These are phyloP conservation scores for Lepidium sativum DNA, from an alignment of 345 rosid species.

Conservation along the genomic window DNA sequence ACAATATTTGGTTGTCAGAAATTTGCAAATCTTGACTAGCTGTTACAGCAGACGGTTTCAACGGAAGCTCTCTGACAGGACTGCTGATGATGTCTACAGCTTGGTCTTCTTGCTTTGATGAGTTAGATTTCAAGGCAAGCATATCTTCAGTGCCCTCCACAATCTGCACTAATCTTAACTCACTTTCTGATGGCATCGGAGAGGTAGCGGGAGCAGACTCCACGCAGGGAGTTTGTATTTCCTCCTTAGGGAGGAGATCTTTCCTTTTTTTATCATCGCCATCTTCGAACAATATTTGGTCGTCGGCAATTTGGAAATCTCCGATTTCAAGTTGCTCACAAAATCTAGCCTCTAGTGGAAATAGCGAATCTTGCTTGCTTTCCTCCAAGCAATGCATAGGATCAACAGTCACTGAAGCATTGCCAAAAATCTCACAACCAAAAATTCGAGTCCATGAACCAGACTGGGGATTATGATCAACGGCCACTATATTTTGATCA, in stretches of 20 bases:
- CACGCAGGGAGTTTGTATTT: background rate
- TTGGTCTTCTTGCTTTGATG: slow-evolving; percentile 4
- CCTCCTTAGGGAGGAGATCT: slow-evolving; percentile 19
- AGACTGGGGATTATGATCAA: slow-evolving; percentile 21
- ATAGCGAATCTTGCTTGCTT: slow-evolving; percentile 2
- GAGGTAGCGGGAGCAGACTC: slow-evolving; percentile 3
- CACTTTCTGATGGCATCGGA: slow-evolving; percentile 25
- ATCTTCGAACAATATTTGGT: background rate
- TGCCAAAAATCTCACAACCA: slow-evolving; percentile 16
- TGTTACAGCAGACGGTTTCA: slow-evolving; percentile 23
- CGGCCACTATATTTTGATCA: slow-evolving; percentile 9
- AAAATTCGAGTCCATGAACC: background rate
- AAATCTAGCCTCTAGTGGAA: background rate
- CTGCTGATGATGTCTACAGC: slow-evolving; percentile 7
- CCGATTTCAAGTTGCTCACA: slow-evolving; percentile 7
- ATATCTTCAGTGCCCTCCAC: slow-evolving; percentile 21
- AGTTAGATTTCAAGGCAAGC: slow-evolving; percentile 17
- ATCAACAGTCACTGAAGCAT: background rate
- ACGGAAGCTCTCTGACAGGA: slow-evolving; percentile 20
- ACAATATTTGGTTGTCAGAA: slow-evolving; percentile 11
- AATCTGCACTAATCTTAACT: slow-evolving; percentile 15
- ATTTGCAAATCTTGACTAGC: slow-evolving; percentile 21
- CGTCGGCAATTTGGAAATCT: slow-evolving; percentile 13
- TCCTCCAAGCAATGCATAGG: slow-evolving; percentile 10
- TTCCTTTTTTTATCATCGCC: slow-evolving; percentile 14